These are phyloP conservation scores for Hypoxylon sp. DNA, from an alignment of 2,329 filamentous ascomycete species.

Conservation along the genomic window DNA sequence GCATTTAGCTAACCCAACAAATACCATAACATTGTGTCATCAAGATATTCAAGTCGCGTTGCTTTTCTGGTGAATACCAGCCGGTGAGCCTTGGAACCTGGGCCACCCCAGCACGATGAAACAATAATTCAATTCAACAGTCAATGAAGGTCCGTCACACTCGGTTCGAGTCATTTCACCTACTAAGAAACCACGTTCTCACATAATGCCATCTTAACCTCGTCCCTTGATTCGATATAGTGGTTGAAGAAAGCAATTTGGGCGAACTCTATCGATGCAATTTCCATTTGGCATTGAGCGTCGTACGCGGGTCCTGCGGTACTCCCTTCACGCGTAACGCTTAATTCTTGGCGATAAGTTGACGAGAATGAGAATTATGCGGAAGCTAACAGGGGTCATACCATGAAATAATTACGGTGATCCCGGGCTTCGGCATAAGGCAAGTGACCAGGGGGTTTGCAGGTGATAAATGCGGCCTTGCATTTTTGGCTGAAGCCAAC, in stretches of 20 bases:
- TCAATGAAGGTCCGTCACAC: conserved; percentile 12
- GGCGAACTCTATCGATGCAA: conserved; percentile 2
- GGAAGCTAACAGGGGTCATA: conserved; percentile 20
- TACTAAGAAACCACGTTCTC: conserved; percentile 5
- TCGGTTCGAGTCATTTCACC: conserved; percentile 13
- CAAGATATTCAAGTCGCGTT: conserved; percentile 23
- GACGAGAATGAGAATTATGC: conserved; percentile 30
- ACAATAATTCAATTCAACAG: conserved; percentile 24
- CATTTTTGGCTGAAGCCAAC: conserved; percentile 29
- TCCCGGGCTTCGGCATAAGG: conserved; percentile 31
- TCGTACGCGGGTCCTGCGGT: conserved; percentile 12
- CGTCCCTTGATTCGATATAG: conserved; percentile 10
- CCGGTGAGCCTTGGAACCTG: conserved; percentile 7
- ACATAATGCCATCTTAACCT: conserved; percentile 4
- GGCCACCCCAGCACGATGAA: conserved; percentile 23
- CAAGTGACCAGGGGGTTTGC: conserved; percentile 5
- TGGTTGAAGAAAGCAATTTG: conserved; percentile 15
- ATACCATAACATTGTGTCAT: conserved; percentile 7
- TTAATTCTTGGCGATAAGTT: conserved; percentile 31
- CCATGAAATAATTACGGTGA: conserved; percentile 36
- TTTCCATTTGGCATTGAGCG: conserved; percentile 12
- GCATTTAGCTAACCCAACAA: conserved; percentile 3
- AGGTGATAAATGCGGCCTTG: conserved; percentile 38
- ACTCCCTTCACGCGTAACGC: conserved; percentile 32
- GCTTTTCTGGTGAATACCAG: conserved; percentile 27